Evolutionary conservation across 768 basidiomycete genomes (phyloP).

Genomic region (Tulasnella sp.): DNA sequence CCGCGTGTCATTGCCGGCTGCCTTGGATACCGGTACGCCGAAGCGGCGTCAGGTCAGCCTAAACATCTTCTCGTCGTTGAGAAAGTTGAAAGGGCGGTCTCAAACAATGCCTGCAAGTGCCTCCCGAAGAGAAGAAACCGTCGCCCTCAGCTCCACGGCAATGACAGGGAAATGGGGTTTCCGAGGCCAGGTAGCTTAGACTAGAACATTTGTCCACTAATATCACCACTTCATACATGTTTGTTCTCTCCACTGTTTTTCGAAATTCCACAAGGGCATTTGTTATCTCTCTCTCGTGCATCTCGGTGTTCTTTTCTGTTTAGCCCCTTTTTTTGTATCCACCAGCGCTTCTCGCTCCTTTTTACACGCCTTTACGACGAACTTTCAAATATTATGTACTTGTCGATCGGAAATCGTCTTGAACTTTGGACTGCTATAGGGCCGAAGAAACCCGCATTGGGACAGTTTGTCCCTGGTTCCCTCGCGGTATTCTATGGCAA

Average conservation of each 20-base stretch:
- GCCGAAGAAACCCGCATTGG: too few relatives aligned
- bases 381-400: constrained; percentile 2
- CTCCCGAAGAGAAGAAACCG: neutral
- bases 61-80: neutral
- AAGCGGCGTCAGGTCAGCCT: neutral
- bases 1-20: constrained; percentile 6
- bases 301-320: neutral
- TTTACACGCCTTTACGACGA: neutral
- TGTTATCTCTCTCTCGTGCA: neutral
- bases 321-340: neutral
- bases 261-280: neutral
- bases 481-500: too few relatives aligned
- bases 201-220: neutral
- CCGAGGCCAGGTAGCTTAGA: neutral
- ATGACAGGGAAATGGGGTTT: neutral
- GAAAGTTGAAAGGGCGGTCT: neutral
- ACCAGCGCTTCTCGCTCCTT: neutral
- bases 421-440: too few relatives aligned
- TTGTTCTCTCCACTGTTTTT: neutral
- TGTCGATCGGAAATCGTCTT: neutral
- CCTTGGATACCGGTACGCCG: neutral
- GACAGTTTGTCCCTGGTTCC: too few relatives aligned
- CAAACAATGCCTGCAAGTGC: neutral
- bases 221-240: neutral
- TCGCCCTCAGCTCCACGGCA: neutral